A percentile compares a stretch with the other conserved stretches of the same genome.
Conservation (phyloP, 768 basidiomycete species). For the Phylloporus rhodoxanthus region DNA sequence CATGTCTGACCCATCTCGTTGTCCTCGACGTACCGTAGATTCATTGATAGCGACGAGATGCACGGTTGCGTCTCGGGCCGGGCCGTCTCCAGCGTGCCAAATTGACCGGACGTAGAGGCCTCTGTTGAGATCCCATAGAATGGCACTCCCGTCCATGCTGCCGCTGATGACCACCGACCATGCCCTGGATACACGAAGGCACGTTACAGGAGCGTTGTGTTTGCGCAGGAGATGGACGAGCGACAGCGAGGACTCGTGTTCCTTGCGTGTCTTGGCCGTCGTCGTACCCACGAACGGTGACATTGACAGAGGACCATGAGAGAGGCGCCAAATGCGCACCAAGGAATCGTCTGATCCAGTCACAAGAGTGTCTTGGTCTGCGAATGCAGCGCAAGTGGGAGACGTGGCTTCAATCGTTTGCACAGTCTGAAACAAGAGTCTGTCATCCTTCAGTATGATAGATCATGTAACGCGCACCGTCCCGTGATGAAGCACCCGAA, state of each 20-base stretch:
- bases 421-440: slow-evolving; percentile 42
- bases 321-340: slow-evolving; percentile 76
- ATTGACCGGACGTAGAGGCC: slow-evolving; percentile 77
- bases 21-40: slow-evolving; percentile 58
- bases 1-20: too few species aligned
- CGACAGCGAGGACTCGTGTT: slow-evolving; percentile 28
- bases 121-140: slow-evolving; percentile 85
- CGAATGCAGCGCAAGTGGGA: slow-evolving; percentile 72
- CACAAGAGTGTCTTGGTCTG: slow-evolving; percentile 64
- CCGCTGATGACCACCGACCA: slow-evolving; percentile 86
- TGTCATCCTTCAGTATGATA: neutral
- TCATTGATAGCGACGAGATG: slow-evolving; percentile 76
- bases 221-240: slow-evolving; percentile 76
- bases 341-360: slow-evolving; percentile 79
- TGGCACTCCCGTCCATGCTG: slow-evolving; percentile 79
- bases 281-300: slow-evolving; percentile 21
- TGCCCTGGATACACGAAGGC: slow-evolving; percentile 64
- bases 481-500: slow-evolving; percentile 59
- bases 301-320: slow-evolving; percentile 25
- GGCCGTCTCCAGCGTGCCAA: slow-evolving; percentile 47
- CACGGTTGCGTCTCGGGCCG: slow-evolving; percentile 39
- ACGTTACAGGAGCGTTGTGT: slow-evolving; percentile 63
- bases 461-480: slow-evolving; percentile 37
- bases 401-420: slow-evolving; percentile 73
- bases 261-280: slow-evolving; percentile 11